A percentile compares a stretch with the other conserved stretches of the same genome.
These are phyloP conservation scores for Penicillium cosmopolitanum DNA, from an alignment of 495 filamentous ascomycete species.

Conservation along the genomic window DNA sequence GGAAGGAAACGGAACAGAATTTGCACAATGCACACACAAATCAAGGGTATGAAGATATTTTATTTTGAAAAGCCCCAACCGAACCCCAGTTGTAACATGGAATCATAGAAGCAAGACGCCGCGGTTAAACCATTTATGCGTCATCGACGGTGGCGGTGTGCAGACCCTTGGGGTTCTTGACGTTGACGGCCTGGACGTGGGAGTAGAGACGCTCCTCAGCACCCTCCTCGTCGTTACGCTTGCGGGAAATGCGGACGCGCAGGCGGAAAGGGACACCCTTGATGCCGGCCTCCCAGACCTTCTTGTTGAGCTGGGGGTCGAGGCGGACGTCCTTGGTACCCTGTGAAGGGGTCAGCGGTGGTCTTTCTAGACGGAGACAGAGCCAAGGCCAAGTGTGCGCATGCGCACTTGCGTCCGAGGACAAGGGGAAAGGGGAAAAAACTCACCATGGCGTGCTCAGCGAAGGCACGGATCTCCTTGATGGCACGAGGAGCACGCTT, in stretches of 20 bases:
- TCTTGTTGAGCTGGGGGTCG: conserved; percentile 99
- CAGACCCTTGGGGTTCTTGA: conserved; percentile 97
- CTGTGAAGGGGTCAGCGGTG: conserved; percentile 46
- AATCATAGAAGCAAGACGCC: conserved; percentile 34
- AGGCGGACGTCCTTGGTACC: conserved; percentile 97
- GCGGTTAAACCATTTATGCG: conserved; percentile 41
- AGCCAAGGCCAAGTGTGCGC: no score
- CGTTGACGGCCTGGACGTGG: conserved; percentile 98
- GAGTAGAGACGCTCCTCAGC: conserved; percentile 98
- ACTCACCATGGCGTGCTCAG: conserved; percentile 92
- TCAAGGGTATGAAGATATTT: conserved; percentile 32
- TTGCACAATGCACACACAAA: conserved; percentile 4
- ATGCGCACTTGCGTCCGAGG: not conserved
- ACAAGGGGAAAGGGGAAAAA: not conserved
- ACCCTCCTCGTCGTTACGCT: conserved; percentile 99
- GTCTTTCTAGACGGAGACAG: not conserved
- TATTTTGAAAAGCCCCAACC: conserved; percentile 35
- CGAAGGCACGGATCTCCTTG: conserved; percentile 98
- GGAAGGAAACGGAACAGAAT: not conserved
- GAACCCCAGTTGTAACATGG: conserved; percentile 33
- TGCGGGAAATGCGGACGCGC: conserved; percentile 95
- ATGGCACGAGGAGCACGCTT: conserved; percentile 97
- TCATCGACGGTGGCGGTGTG: conserved; percentile 78
- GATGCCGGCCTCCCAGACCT: conserved; percentile 99
- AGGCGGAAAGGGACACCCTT: conserved; percentile 97